phyloP scores from a whole-genome alignment of 2,329 filamentous ascomycete genomes.

The Calonectria hawksworthii region DNA sequence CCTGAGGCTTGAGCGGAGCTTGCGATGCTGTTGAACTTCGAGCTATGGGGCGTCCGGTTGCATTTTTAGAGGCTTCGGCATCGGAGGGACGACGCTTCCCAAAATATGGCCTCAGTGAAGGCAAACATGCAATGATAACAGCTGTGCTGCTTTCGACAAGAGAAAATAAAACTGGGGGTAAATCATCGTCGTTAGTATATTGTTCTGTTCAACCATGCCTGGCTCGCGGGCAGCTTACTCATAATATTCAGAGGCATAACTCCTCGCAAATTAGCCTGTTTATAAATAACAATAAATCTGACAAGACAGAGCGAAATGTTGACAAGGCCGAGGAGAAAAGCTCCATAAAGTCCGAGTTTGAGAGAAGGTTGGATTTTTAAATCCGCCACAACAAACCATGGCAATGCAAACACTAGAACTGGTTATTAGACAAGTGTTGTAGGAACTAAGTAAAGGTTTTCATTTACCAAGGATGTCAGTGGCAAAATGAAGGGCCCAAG shows the following conservation, averaged over 20 bases:
- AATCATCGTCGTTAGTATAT: background rate
- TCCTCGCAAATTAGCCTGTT: background rate
- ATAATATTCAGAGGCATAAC: slow-evolving; percentile 1
- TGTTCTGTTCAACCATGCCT: accelerated
- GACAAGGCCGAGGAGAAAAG: background rate
- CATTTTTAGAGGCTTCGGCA: background rate
- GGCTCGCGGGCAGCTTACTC: background rate
- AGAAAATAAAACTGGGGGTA: background rate
- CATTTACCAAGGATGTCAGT: background rate
- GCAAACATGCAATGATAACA: background rate
- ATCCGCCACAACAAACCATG: background rate
- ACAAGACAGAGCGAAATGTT: background rate
- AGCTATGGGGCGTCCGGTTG: too few species aligned
- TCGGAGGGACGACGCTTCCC: background rate
- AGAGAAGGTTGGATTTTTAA: background rate
- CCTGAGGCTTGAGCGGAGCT: background rate
- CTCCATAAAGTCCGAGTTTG: background rate
- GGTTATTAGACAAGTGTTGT: too few species aligned
- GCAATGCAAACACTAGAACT: background rate
- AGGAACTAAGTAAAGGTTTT: background rate
- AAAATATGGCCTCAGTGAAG: background rate
- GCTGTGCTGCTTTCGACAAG: background rate
- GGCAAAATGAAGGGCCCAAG: background rate
- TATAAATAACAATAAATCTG: slow-evolving; percentile 1
- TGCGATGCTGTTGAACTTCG: background rate